Evolutionary conservation across 768 basidiomycete genomes (phyloP), one percentile per base, ranked within the genome.

Genomic region (Mycena kentingensis): DNA sequence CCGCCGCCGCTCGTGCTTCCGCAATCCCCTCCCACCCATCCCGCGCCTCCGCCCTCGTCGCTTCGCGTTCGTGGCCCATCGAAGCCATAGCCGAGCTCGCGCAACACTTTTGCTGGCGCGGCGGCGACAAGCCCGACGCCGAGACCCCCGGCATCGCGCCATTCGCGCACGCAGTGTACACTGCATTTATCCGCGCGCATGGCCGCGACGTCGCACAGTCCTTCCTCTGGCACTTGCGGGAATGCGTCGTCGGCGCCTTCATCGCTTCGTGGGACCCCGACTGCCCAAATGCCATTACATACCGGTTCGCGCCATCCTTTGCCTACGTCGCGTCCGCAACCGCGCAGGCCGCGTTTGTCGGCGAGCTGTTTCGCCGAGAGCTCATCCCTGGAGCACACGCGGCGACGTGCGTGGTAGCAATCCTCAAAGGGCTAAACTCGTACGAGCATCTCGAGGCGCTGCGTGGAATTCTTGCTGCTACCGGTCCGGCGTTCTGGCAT

Each of bases 381-480:
- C 53, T 70, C 19, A 42, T 69, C 15, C 34, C 42, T 19, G 62
- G 59, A 3, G 60, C 55, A 3, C 61, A 67, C 21, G 49, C 51
- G 31, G 55, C 57, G 1, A 29, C 52, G 7, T 69, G 66, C 48
- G 45, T 67, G 11, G 46, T 56, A 4, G 54, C 55, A 31, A 38
- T 70, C 2, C 34, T 68, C 12, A 52, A 56, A 41, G 58, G 63
- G n/a, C 62, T 64, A 43, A 53, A 35, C 34, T 57, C 64, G 16
- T 50, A 64, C n/a, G 64, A 70, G 32, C 66, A 70, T 36, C 50
- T 70, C 24, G 54, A 60, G n/a, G 62, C 60, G 4, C 31, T 67
- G 11, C 60, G 58, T 27, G 48, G 51, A 10, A 46, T 70, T 44
- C 22, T 69, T 18, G 5, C 52, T 10, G 55, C 52, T 19, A 64